Evolutionary conservation across 306 rosid species (phyloP), one percentile per base, ranked within the genome.

Genomic region (Castanea mollissima): DNA sequence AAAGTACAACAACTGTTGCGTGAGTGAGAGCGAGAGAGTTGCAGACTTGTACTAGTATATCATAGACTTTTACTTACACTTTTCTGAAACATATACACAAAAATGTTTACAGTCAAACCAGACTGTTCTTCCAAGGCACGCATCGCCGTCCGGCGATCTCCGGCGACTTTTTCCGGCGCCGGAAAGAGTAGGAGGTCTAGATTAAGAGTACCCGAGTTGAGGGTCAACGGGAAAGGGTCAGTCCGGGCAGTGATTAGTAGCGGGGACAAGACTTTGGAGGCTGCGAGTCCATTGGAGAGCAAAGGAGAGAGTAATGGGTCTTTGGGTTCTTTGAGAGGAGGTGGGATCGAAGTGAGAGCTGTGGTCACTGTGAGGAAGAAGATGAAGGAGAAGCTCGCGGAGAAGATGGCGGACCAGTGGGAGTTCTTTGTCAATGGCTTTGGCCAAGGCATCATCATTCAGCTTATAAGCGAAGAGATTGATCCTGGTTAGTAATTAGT

Each of bases 391-490:
- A 93, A 79, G 67, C 31, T 94, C 6, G 57, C 57, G 1, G 97
- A 91, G 6, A 89, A 81, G 82, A 46, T 95, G 32, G 93, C 85
- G 59, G 98, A 95, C 84, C 86, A 86, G 81, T 95, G 92, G 94
- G 97, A 92, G 71, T 84, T 78, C 31, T 80, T 91, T 18, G 20
- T 91, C 57, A 95, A 91, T 75, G 98, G 94, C n/a, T 76, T 89
- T 67, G 99, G 98, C 25, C 91, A 85, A 54, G 98, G 99, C 13
- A 95, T 95, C 65, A 82, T 64, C 87, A 90, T 95, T 86, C 92
- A 88, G 13, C 94, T 95, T 10, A 78, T 95, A 49, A 95, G 99
- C 62, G 76, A 91, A 5, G 82, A 85, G 74, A 86, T 90, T 29
- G 97, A 95, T 73, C 91, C 97, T 34, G 91, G 99, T 95, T 69